Evolutionary conservation across 148 eudicot species (phyloP).

Genomic region (Bassia scoparia): DNA sequence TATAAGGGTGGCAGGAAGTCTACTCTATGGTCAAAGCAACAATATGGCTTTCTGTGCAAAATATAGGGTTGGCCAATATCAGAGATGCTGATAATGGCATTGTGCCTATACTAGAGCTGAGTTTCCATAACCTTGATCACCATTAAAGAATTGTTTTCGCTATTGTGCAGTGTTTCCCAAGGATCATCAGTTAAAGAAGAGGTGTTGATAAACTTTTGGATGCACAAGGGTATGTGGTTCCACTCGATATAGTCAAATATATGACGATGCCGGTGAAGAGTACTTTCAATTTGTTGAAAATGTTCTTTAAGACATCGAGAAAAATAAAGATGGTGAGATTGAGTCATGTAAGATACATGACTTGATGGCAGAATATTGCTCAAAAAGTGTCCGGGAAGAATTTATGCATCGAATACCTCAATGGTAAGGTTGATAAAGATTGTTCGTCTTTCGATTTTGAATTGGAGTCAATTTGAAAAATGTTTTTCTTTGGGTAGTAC

Average conservation of each 20-base stretch:
- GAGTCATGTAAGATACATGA: constrained; percentile 13
- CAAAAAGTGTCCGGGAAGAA: neutral
- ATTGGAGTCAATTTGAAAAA: neutral
- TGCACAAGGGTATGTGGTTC: neutral
- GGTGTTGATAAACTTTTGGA: neutral
- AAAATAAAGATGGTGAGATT: neutral
- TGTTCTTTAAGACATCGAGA: constrained; percentile 6
- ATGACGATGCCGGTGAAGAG: neutral
- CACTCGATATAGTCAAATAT: neutral
- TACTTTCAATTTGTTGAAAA: too few relatives aligned
- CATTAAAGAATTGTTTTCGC: neutral
- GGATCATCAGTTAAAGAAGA: neutral
- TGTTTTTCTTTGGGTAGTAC: neutral
- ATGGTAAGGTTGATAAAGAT: neutral
- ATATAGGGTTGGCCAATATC: neutral
- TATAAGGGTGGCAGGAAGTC: neutral
- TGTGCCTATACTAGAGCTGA: neutral
- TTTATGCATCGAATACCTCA: neutral
- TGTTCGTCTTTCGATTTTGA: neutral
- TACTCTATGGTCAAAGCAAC: neutral
- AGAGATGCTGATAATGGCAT: neutral
- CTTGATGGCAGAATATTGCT: constrained; percentile 9
- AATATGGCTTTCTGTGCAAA: neutral
- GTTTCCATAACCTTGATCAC: neutral
- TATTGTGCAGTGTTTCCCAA: neutral